Percentiles rank a stretch among this genome's conserved stretches.
These are phyloP conservation scores for Sanghuangporus sanghuang DNA, from an alignment of 1,284 basidiomycete genomes.

Conservation along the genomic window DNA sequence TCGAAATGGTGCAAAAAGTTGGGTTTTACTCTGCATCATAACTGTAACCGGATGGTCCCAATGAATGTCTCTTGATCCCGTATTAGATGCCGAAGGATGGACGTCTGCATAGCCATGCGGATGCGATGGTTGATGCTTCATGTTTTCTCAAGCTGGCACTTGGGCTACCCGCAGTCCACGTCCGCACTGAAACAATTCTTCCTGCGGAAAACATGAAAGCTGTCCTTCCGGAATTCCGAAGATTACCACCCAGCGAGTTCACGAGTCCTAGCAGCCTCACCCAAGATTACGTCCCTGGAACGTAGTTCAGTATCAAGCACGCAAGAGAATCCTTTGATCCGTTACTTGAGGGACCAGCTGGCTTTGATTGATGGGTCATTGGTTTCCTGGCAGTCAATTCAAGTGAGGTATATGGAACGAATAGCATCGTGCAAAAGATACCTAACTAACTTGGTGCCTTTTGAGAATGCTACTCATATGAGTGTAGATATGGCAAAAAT, in stretches of 20 bases:
- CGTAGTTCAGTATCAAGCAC: conserved; percentile 49
- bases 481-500: conserved; percentile 67
- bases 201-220: conserved; percentile 33
- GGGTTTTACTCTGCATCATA: neutral
- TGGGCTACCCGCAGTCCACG: conserved; percentile 51
- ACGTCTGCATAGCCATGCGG: conserved; percentile 65
- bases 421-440: conserved; percentile 63
- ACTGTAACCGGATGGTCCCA: neutral
- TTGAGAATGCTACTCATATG: neutral
- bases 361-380: conserved; percentile 63
- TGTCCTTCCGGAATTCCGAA: conserved; percentile 45
- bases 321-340: conserved; percentile 50
- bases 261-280: conserved; percentile 36
- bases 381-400: conserved; percentile 59
- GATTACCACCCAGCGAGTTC: conserved; percentile 35
- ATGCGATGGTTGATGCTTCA: conserved; percentile 56
- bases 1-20: conserved; percentile 55
- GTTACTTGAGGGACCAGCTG: conserved; percentile 51
- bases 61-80: neutral
- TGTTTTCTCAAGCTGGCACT: conserved; percentile 49
- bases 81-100: conserved; percentile 72
- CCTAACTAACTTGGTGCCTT: neutral
- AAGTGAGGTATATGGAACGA: conserved; percentile 61
- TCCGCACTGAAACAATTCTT: conserved; percentile 38
- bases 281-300: conserved; percentile 35